Conservation (phyloP, 1,139 yeast genomes). For the Barnettozyma hawaiiensis region DNA sequence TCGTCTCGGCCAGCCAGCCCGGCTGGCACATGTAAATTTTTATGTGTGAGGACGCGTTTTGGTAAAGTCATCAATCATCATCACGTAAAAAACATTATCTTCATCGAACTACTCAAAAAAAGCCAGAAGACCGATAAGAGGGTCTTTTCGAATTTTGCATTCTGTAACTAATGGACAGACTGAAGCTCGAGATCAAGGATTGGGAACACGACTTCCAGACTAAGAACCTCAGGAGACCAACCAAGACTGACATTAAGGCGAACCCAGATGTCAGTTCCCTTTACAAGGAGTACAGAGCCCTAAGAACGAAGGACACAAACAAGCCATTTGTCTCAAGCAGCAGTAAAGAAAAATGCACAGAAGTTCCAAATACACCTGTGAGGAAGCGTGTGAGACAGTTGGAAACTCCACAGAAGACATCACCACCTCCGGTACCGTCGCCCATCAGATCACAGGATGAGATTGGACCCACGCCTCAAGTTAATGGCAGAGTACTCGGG, state of each 20-base stretch:
- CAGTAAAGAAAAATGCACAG: background rate
- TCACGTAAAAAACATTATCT: too few relatives aligned
- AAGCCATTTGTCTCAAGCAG: background rate
- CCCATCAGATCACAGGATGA: conserved; percentile 27
- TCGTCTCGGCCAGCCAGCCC: too few relatives aligned
- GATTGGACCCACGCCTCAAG: conserved; percentile 74
- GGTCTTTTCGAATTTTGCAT: background rate
- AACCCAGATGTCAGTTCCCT: conserved; percentile 33
- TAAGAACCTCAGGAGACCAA: conserved; percentile 44
- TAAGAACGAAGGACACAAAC: background rate
- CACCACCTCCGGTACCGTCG: conserved; percentile 21
- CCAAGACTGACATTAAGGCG: conserved; percentile 47
- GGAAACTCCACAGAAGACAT: conserved; percentile 23
- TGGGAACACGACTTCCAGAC: conserved; percentile 56
- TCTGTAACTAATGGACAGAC: conserved; percentile 13
- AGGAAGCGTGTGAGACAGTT: conserved; percentile 7
- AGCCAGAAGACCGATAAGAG: background rate
- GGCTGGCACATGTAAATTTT: too few relatives aligned
- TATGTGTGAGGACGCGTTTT: too few relatives aligned
- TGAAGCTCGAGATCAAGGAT: conserved; percentile 46
- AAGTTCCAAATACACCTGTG: conserved; percentile 7
- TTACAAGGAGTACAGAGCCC: conserved; percentile 16
- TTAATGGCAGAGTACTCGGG: conserved; percentile 62
- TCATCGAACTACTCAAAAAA: too few relatives aligned
- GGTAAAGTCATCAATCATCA: too few relatives aligned